Base-by-base conservation (phyloP, 2,329 filamentous ascomycete species). In the Dichotomopilus funicola region DNA sequence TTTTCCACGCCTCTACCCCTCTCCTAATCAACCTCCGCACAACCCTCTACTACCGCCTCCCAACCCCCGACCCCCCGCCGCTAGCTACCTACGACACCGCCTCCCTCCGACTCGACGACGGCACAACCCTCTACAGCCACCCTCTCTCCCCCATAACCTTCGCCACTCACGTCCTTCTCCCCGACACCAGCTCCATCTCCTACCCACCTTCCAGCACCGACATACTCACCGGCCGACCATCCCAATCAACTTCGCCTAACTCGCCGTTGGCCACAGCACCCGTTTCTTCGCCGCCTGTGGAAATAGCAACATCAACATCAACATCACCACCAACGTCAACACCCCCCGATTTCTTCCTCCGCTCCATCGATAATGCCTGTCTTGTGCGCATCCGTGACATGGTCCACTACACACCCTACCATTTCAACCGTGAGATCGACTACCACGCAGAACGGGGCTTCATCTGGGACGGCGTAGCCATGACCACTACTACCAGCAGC, bases 21-120 rank as follows among this genome's bases (percentile, higher is more conserved):
- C 41, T 60, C 31, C 55, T 60, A 46, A 45, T 60, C 19, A 41
- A 57, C 35, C 49, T 60, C 9, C 53, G 48, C 38, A 54, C 48
- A 27, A 56, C 46, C n/a, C 27, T 60, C 44, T 37, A 60, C 55
- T 49, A 36, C 43, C 43, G 43, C 11, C 43, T 27, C 19, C 19
- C 19, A 27, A 27, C 19, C 19, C 19, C 19, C 19, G 19, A 27
- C 3, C 19, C 19, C 19, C 19, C 19, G 40, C 12, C 7, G 37
- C 8, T 12, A 34, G n/a, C 35, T 10, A 10, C 34, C 33, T 27
- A 6, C 13, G 31, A 2, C 5, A 31, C n/a, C 42, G 31, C n/a
- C 42, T 7, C 6, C 19, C 33, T 3, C 11, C 36, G 35, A 7
- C 1, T 3, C 31, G n/a, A 43, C 6, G 5, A 9, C n/a, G 37